Percentiles rank a stretch among this genome's conserved stretches.
These are phyloP conservation scores for Vitis labrusca DNA, from an alignment of 164 flowering plant species.

Conservation along the genomic window DNA sequence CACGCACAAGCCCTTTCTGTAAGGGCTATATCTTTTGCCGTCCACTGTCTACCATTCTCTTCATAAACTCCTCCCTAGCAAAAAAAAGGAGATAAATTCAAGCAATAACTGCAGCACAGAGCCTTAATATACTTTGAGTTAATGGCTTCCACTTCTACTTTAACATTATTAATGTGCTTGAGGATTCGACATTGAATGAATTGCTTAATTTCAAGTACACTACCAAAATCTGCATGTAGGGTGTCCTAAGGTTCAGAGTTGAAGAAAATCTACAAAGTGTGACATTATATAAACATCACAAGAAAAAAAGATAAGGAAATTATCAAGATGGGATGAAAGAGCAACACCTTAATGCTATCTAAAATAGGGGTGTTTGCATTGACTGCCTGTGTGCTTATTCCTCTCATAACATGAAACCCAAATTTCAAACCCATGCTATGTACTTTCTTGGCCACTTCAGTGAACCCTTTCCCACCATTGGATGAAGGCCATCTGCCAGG, in stretches of 20 bases:
- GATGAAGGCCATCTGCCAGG: slow-evolving; percentile 81
- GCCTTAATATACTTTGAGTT: no score
- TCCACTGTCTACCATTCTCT: slow-evolving; percentile 68
- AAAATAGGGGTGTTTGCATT: slow-evolving; percentile 84
- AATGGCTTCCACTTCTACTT: no score
- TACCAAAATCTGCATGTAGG: no score
- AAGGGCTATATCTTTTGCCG: slow-evolving; percentile 72
- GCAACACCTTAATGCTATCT: slow-evolving; percentile 54
- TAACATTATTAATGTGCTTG: no score
- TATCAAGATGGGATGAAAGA: not conserved
- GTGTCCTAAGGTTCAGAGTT: no score
- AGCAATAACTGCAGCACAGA: slow-evolving; percentile 2
- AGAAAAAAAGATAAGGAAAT: not conserved
- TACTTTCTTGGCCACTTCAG: slow-evolving; percentile 69
- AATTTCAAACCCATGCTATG: slow-evolving; percentile 88
- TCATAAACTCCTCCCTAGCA: slow-evolving; percentile 59
- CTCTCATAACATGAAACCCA: slow-evolving; percentile 98
- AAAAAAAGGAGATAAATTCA: slow-evolving; percentile 5
- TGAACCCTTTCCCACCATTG: slow-evolving; percentile 70
- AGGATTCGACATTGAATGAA: no score
- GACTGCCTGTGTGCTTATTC: slow-evolving; percentile 87
- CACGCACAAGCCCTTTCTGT: slow-evolving; percentile 70
- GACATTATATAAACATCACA: no score
- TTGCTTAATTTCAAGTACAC: no score
- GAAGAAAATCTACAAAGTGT: no score